Conservation (phyloP, 164 flowering plant genomes). For the Macadamia integrifolia region DNA sequence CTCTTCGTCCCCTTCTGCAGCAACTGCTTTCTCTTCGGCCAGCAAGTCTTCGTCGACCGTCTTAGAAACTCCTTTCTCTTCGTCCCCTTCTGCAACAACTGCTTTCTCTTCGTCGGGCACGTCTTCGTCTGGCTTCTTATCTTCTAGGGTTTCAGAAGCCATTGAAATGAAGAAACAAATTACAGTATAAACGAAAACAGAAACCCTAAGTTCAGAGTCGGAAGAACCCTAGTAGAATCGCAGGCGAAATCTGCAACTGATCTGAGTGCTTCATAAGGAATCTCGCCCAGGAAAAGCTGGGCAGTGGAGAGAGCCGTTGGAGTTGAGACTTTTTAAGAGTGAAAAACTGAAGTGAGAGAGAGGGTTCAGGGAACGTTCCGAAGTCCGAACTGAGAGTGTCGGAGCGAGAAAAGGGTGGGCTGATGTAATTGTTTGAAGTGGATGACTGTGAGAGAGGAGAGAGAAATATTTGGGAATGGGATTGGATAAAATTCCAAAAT, state of each 20-base stretch:
- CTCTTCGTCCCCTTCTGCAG: slow-evolving; percentile 5
- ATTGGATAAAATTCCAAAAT: not conserved
- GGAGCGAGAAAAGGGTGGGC: not conserved
- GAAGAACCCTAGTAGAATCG: not conserved
- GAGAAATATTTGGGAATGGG: not conserved
- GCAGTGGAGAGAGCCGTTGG: no score
- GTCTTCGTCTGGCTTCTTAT: slow-evolving; percentile 16
- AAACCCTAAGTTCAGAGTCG: not conserved
- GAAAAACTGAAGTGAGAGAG: no score
- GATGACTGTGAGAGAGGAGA: not conserved
- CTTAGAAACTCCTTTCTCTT: not conserved
- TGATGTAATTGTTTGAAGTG: not conserved
- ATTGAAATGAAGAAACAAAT: slow-evolving; percentile 2
- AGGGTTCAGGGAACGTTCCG: not conserved
- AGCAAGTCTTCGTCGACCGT: not conserved
- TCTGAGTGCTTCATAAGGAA: not conserved
- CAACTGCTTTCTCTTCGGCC: slow-evolving; percentile 13
- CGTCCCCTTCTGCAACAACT: not conserved
- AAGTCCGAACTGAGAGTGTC: not conserved
- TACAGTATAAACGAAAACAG: not conserved
- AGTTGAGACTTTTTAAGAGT: no score
- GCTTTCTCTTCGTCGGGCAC: slow-evolving; percentile 5
- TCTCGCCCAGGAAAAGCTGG: not conserved
- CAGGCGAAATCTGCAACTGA: not conserved
- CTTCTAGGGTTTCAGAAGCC: slow-evolving; percentile 33